phyloP scores from a whole-genome alignment of 1,284 basidiomycete species.

The Uromyces viciae-fabae region DNA sequence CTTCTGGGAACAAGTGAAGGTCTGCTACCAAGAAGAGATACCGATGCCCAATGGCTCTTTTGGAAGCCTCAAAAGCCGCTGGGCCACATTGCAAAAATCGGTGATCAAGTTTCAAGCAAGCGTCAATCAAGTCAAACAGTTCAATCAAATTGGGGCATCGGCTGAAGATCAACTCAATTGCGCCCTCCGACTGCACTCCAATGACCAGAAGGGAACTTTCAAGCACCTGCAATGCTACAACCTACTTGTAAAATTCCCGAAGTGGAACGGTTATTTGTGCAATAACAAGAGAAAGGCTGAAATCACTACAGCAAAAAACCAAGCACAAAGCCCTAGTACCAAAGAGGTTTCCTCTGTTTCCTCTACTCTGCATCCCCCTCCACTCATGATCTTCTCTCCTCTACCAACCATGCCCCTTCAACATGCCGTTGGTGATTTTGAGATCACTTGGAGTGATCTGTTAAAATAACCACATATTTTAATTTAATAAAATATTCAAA shows the following conservation, averaged over 20 bases:
- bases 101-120: background rate
- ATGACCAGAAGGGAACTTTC: background rate
- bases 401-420: too few species aligned
- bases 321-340: too few species aligned
- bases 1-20: background rate
- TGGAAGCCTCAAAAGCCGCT: background rate
- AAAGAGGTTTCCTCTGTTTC: too few species aligned
- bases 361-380: too few species aligned
- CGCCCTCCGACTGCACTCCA: background rate
- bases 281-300: background rate
- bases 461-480: too few species aligned
- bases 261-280: background rate
- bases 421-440: too few species aligned
- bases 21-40: background rate
- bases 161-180: background rate
- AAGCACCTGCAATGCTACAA: background rate
- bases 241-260: background rate
- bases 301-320: too few species aligned
- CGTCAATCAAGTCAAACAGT: background rate
- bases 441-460: too few species aligned
- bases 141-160: background rate
- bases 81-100: background rate
- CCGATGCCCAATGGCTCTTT: background rate
- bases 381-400: too few species aligned
- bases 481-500: too few species aligned